Conservation (phyloP, 306 rosid species). For the Lathyrus aphaca region DNA sequence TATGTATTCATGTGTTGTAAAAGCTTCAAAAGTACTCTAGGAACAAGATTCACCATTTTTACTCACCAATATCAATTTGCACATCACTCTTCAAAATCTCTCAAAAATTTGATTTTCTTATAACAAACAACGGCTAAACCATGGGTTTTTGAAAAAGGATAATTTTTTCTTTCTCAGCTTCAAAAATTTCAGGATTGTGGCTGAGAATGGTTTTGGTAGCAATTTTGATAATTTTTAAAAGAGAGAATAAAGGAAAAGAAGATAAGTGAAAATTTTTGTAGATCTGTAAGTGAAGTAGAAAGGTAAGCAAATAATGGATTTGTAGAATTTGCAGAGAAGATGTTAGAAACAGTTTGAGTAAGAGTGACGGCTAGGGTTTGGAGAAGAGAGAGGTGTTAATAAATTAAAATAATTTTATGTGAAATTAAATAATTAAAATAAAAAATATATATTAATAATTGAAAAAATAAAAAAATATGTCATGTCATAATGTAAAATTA, state of each 20-base stretch:
- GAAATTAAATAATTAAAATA: too few relatives aligned
- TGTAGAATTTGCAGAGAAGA: too few relatives aligned
- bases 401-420: too few relatives aligned
- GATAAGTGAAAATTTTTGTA: too few relatives aligned
- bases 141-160: constrained; percentile 34
- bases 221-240: constrained; percentile 17
- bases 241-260: constrained; percentile 13
- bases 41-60: constrained; percentile 93
- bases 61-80: constrained; percentile 54
- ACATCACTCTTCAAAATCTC: constrained; percentile 51
- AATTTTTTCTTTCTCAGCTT: constrained; percentile 29
- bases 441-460: too few relatives aligned
- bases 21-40: constrained; percentile 89
- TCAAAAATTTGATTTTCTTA: constrained; percentile 10
- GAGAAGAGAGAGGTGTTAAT: too few relatives aligned
- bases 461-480: too few relatives aligned
- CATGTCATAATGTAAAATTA: too few relatives aligned
- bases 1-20: constrained; percentile 96
- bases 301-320: too few relatives aligned
- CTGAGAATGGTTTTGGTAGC: constrained; percentile 5
- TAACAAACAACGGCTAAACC: constrained; percentile 39
- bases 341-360: too few relatives aligned
- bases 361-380: too few relatives aligned
- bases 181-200: constrained; percentile 38
- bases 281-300: too few relatives aligned